Base-by-base conservation (phyloP, 805 yeast species). In the Wickerhamiella sorbophila region DNA sequence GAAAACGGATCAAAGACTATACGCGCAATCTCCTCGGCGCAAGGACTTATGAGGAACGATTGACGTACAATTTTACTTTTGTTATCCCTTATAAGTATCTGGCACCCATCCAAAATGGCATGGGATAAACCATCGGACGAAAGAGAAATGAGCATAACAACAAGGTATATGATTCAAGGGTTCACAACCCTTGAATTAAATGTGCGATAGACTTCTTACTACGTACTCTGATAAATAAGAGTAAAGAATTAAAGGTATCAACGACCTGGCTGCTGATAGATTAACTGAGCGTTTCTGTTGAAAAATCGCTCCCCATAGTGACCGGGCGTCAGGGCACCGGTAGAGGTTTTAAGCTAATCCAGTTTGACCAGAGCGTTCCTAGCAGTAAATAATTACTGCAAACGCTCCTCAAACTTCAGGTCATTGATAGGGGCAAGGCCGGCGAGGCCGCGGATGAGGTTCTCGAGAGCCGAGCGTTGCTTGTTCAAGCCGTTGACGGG, bases 401-500 rank as follows among this genome's bases (percentile, higher is more conserved):
- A 69, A 67, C 95, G 82, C 67, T 88, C 96, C 66, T 87, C 96
- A 52, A 87, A 82, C 69, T 94, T 79, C 65, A 87, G 74, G 62
- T 88, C 97, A 64, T 85, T 86, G 57, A 78, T 72, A 46, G 93
- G 75, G 47, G 93, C 93, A 51, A 87, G 72, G 36, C 97, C 97
- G 50, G 87, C 84, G 57, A 87, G 71, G 52, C 85, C 76, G 59
- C 95, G 78, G 64, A 87, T 67, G 58, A 87, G 75, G 70, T 86
- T 88, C 67, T 87, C 97, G 51, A 87, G 67, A 40, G 93, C 95
- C 53, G 78, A 72, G 59, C 95, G 79, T 70, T 88, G 97, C 66
- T 87, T 88, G 74, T 85, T 88, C 60, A 87, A 72, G 21, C 96
- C 95, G 57, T 87, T 87, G 55, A 87, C 83, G 26, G 95, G 79